Percentiles rank a stretch among this genome's conserved stretches.
phyloP scores from a whole-genome alignment of 352 stramenopile genomes.

The Phytophthora tubulina region DNA sequence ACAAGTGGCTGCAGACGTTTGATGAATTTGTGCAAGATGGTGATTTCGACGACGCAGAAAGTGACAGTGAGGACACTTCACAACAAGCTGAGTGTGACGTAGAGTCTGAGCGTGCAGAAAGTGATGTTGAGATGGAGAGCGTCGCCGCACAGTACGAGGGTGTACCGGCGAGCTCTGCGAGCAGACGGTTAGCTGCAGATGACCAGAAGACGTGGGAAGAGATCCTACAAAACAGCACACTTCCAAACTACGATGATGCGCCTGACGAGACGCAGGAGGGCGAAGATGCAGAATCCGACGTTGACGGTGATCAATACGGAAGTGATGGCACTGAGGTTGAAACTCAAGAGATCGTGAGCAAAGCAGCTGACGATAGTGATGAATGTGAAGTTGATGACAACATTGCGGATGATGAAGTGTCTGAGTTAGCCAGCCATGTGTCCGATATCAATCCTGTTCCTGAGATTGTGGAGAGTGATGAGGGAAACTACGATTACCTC shows the following conservation, averaged over 20 bases:
- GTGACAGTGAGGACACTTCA: too few relatives aligned
- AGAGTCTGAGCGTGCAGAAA: too few relatives aligned
- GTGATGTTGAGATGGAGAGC: not conserved
- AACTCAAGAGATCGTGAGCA: not conserved
- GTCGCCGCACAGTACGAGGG: too few relatives aligned
- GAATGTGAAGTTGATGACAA: not conserved
- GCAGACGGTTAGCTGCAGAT: not conserved
- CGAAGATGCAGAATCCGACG: not conserved
- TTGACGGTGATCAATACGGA: too few relatives aligned
- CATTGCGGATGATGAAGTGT: not conserved
- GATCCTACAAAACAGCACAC: not conserved
- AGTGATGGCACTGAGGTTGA: not conserved
- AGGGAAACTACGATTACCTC: not conserved
- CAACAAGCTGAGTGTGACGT: too few relatives aligned
- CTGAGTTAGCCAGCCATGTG: not conserved
- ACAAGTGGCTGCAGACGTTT: not conserved
- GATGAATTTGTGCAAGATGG: not conserved
- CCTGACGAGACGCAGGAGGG: constrained; percentile 1
- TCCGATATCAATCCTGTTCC: not conserved
- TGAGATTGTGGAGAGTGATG: not conserved
- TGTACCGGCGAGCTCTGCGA: not conserved
- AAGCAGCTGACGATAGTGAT: not conserved
- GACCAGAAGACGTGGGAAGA: not conserved
- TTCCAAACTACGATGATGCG: constrained; percentile 2
- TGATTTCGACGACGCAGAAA: not conserved